A percentile compares a stretch with the other conserved stretches of the same genome.
Conservation (phyloP, 179 eudicot species). For the Spinacia oleracea region DNA sequence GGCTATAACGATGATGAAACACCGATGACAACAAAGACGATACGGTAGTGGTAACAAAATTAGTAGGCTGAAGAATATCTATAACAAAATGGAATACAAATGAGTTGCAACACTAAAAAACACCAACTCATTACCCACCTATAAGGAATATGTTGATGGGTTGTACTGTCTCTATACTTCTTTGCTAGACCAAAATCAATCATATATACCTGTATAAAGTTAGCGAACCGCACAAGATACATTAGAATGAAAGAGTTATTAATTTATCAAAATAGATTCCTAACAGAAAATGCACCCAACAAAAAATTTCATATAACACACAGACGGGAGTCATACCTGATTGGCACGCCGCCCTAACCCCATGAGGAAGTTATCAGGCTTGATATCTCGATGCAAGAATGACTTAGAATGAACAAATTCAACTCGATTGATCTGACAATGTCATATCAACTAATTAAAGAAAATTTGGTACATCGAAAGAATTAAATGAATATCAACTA, state of each 20-base stretch:
- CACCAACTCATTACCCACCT: slow-evolving; percentile 45
- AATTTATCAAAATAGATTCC: background rate
- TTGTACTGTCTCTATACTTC: slow-evolving; percentile 77
- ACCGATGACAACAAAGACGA: background rate
- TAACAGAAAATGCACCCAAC: background rate
- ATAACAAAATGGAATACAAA: background rate
- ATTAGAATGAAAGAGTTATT: slow-evolving; percentile 1
- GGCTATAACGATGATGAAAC: background rate
- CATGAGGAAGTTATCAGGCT: slow-evolving; percentile 98
- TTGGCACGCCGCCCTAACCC: slow-evolving; percentile 94
- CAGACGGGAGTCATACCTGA: slow-evolving; percentile 54
- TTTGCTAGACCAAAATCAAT: slow-evolving; percentile 97
- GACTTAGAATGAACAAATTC: slow-evolving; percentile 90
- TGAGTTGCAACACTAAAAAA: background rate
- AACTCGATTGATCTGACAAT: slow-evolving; percentile 75
- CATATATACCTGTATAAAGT: slow-evolving; percentile 50
- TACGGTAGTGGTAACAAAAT: background rate
- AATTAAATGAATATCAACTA: background rate
- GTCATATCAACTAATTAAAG: background rate
- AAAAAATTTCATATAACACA: background rate
- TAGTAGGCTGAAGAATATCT: background rate
- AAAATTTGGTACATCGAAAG: slow-evolving; percentile 1
- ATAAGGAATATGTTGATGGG: slow-evolving; percentile 90
- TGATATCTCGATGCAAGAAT: slow-evolving; percentile 93
- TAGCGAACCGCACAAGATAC: background rate